Base-by-base conservation (phyloP, 495 filamentous ascomycete genomes). In the Podospora tetraspora region DNA sequence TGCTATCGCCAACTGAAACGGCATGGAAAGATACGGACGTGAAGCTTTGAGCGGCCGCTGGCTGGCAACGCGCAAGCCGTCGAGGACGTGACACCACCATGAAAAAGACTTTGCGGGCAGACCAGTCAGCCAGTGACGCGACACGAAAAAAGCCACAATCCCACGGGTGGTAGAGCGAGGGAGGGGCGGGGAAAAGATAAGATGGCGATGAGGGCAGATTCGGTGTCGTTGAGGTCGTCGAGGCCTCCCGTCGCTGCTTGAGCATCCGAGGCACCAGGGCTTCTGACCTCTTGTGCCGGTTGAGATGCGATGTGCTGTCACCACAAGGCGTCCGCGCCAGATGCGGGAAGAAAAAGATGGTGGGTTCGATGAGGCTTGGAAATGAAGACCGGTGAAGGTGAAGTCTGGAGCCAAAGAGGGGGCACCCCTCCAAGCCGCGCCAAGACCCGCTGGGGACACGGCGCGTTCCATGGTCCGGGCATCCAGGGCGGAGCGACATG, bases 121-220 rank as follows among this genome's bases (percentile, higher is more conserved):
- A 69, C 58, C n/a, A 24, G 64, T 11, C 43, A 32, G 68, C 70
- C 70, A 71, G 62, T 71, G 23, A 71, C 23, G 67, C 23, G 24
- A 59, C 60, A 37, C 21, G 12, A 61, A 69, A 66, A 69, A 66
- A 58, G 67, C 70, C 70, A 71, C 70, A 62, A 66, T 71, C 59
- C 68, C 70, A 66, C 64, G 25, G 65, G 21, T 68, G 32, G 56
- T 34, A 34, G 61, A 68, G 63, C 25, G 64, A 63, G 62, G 70
- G 80, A 76, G 61, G 80, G 72, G 79, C 63, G 79, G 77, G 70
- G 70, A 71, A 75, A 76, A 73, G 71, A 76, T 77, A 70, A 70
- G 63, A 70, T 63, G 59, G 63, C 43, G 59, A 66, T 57, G 34
- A 34, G 43, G 63, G 64, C 63, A 69, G 56, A 64, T 64, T 23